These are phyloP conservation scores for Candida nitratophila DNA, from an alignment of 805 yeast species.

Conservation along the genomic window DNA sequence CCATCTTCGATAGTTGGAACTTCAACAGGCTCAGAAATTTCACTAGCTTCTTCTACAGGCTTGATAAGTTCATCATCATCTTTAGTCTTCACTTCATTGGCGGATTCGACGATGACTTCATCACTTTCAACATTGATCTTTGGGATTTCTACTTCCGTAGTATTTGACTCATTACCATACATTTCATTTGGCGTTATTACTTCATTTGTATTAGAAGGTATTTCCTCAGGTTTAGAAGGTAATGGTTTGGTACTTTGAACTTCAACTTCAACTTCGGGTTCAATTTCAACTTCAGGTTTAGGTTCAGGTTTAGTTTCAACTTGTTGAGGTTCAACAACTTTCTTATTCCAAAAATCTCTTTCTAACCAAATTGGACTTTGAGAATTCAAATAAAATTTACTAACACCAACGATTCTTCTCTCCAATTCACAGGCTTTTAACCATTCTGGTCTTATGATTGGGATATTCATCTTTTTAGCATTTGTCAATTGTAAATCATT, in stretches of 20 bases:
- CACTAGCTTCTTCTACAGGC: background rate
- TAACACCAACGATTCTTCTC: slow-evolving; percentile 85
- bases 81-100: too few species aligned
- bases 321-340: background rate
- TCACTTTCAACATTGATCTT: background rate
- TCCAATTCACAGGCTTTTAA: slow-evolving; percentile 87
- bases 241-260: background rate
- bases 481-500: slow-evolving; percentile 55
- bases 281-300: background rate
- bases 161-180: background rate
- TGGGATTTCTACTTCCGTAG: too few species aligned
- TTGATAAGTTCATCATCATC: background rate
- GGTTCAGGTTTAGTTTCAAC: slow-evolving; percentile 1
- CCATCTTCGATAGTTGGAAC: slow-evolving; percentile 1
- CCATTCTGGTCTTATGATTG: slow-evolving; percentile 96
- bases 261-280: too few species aligned
- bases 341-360: slow-evolving; percentile 33
- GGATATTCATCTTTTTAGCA: slow-evolving; percentile 83
- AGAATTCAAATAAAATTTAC: slow-evolving; percentile 70
- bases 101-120: too few species aligned
- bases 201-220: slow-evolving; percentile 12
- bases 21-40: slow-evolving; percentile 1
- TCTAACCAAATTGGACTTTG: slow-evolving; percentile 34
- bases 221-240: slow-evolving; percentile 1
- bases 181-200: background rate